Conservation (phyloP, 2,329 filamentous ascomycete genomes). For the Neonectria magnoliae region DNA sequence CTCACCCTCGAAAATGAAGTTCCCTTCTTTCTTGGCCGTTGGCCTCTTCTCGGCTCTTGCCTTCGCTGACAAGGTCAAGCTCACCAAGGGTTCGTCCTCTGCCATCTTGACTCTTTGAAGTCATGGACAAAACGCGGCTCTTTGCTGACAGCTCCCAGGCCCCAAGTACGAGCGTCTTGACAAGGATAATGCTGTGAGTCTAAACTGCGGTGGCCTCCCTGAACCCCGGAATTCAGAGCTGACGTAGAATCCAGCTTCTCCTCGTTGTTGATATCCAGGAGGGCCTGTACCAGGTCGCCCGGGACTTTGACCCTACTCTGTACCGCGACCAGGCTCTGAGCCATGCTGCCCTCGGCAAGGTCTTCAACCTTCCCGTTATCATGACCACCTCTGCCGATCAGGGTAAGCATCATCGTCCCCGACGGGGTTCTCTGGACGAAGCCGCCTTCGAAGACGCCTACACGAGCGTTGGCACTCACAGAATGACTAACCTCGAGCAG, state of each 20-base stretch:
- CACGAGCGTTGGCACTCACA: conserved; percentile 19
- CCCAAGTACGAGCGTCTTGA: conserved; percentile 41
- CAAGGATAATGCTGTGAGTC: conserved; percentile 41
- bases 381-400: conserved; percentile 74
- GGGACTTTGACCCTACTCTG: conserved; percentile 73
- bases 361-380: conserved; percentile 75
- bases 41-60: conserved; percentile 17
- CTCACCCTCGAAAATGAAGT: conserved; percentile 22
- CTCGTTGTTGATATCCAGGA: conserved; percentile 52
- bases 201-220: fast-evolving
- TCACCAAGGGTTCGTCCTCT: conserved; percentile 15
- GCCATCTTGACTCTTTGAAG: background rate
- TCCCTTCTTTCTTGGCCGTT: conserved; percentile 16
- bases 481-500: conserved; percentile 47
- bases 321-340: conserved; percentile 75
- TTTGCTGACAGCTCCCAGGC: conserved; percentile 11
- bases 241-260: conserved; percentile 39
- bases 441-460: background rate
- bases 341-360: conserved; percentile 71
- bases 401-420: conserved; percentile 23
- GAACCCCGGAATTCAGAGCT: background rate
- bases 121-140: background rate
- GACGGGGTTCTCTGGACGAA: background rate
- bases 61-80: conserved; percentile 7
- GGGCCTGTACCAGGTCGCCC: conserved; percentile 56